phyloP scores from a whole-genome alignment of 2,329 filamentous ascomycete genomes.

The Paraphaeosphaeria minitans region DNA sequence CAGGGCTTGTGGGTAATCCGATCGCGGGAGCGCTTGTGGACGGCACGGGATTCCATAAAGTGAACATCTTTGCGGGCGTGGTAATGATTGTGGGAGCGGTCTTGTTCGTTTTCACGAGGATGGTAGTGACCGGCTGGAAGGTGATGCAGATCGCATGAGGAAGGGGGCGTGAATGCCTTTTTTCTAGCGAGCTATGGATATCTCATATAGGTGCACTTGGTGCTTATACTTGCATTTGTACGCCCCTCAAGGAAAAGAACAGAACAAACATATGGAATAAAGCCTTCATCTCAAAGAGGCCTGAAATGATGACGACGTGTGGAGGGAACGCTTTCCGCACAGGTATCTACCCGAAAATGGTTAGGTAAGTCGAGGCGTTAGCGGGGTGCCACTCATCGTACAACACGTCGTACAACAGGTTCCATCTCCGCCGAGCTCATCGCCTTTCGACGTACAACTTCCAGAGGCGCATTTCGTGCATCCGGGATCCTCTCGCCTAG shows the following conservation, averaged over 20 bases:
- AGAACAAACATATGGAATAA: not conserved
- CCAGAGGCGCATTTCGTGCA: not conserved
- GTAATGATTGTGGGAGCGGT: constrained; percentile 53
- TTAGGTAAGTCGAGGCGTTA: not conserved
- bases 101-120: constrained; percentile 36
- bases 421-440: not conserved
- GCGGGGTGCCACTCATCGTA: not conserved
- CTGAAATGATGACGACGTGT: not conserved
- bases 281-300: not conserved
- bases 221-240: not conserved
- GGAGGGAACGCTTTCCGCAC: not conserved
- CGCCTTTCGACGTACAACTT: constrained; percentile 5
- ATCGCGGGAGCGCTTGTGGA: constrained; percentile 54
- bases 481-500: not conserved
- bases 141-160: constrained; percentile 22
- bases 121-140: constrained; percentile 36
- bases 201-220: not conserved
- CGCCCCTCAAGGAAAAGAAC: too few relatives aligned
- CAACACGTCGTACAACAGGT: constrained; percentile 1
- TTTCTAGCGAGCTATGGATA: not conserved
- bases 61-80: constrained; percentile 70
- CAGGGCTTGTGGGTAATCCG: constrained; percentile 56
- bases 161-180: not conserved
- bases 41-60: constrained; percentile 60
- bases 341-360: not conserved